A percentile compares a stretch with the other conserved stretches of the same genome.
These are phyloP conservation scores for Saccharomycopsis sp. DNA, from an alignment of 805 yeast genomes.

Conservation along the genomic window DNA sequence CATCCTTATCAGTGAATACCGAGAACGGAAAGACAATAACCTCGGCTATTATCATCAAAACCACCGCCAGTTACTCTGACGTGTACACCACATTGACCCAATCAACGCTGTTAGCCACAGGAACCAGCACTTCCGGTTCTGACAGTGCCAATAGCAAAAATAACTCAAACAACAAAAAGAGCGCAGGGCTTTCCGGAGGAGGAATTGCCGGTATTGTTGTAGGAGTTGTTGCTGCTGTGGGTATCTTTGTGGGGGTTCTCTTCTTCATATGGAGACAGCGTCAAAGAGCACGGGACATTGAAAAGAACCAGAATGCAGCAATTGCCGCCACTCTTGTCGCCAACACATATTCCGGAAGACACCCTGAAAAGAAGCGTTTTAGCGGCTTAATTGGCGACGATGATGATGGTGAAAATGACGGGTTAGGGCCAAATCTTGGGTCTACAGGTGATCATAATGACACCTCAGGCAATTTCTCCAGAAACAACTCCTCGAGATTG, in stretches of 20 bases:
- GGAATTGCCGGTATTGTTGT: slow-evolving; percentile 20
- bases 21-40: slow-evolving; percentile 20
- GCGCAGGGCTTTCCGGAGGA: slow-evolving; percentile 8
- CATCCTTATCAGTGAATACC: slow-evolving; percentile 16
- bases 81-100: slow-evolving; percentile 16
- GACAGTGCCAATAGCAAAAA: background rate
- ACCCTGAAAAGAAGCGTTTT: slow-evolving; percentile 13
- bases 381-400: slow-evolving; percentile 1
- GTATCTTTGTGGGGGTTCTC: slow-evolving; percentile 12
- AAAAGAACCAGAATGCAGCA: slow-evolving; percentile 18
- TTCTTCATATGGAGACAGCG: slow-evolving; percentile 21
- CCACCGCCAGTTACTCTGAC: slow-evolving; percentile 13
- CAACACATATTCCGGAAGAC: slow-evolving; percentile 9
- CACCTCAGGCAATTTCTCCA: slow-evolving; percentile 8
- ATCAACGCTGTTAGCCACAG: slow-evolving; percentile 1
- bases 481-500: slow-evolving; percentile 17
- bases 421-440: slow-evolving; percentile 14
- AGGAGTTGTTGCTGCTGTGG: slow-evolving; percentile 17
- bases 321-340: slow-evolving; percentile 21
- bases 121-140: background rate
- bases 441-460: slow-evolving; percentile 20
- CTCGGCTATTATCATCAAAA: slow-evolving; percentile 17
- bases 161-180: background rate
- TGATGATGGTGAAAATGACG: slow-evolving; percentile 9
- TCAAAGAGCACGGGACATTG: slow-evolving; percentile 14